Evolutionary conservation across 768 basidiomycete species (phyloP), one percentile per base, ranked within the genome.

Genomic region (Lactarius deliciosus): DNA sequence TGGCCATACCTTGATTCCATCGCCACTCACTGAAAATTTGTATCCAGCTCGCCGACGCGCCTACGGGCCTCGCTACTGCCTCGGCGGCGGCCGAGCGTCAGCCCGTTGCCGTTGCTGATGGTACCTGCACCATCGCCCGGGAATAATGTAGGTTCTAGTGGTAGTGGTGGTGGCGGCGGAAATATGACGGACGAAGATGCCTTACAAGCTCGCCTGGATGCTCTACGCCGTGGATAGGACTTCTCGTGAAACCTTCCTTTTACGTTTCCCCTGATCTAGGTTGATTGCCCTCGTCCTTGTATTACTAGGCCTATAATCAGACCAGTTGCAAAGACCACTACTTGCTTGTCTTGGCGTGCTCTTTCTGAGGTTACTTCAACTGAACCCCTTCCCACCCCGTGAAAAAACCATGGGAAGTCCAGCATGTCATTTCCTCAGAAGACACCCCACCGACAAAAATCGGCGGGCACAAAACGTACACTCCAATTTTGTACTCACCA

Each of bases 191-290:
- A 96, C 70, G 92, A 98, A 77, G 96, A 97, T 75, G 92, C 91
- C 45, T 81, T 99, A 61, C 97, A 98, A 78, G 94, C 95, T 20
- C 82, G 97, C 68, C 76, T 99, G 70, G 95, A 98, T 78, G 93
- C 95, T 41, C 80, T 98, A 61, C 84, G 94, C 68, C 82, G 88
- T 73, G 85, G 89, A 41, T 91, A 75, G 81, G 34, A 61, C 34
- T 47, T 50, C 32, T 16, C 40, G 22, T 47, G 30, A 63, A 64
- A 45, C 28, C 22, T 5, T 53, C 53, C 43, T 5, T 5, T 47
- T 45, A 55, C 58, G 25, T 47, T 67, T 64, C 25, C 11, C 38
- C 43, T 45, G 56, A 66, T 53, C 40, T 53, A 30, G 22, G 50
- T 32, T 41, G 56, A 28, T 18, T 22, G 34, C n/a, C 20, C 50